These are phyloP conservation scores for Podaxis carcinomalis DNA, from an alignment of 768 basidiomycete species.

Conservation along the genomic window DNA sequence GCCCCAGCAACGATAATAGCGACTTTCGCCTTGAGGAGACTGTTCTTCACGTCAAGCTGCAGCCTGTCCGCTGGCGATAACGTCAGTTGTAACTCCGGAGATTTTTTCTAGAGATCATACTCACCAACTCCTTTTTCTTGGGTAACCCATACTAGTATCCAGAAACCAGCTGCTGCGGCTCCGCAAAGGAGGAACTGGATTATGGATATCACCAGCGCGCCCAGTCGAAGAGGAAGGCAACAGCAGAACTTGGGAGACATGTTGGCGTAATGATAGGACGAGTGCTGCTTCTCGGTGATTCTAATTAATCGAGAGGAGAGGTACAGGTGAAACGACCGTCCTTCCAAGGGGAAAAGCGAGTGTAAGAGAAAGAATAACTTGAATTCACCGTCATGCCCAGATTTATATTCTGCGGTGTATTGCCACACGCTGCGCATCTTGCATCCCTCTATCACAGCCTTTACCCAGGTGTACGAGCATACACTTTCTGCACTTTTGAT, in stretches of 20 bases:
- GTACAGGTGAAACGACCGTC: too few relatives aligned
- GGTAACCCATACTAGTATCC: slow-evolving; percentile 24
- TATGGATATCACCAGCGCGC: slow-evolving; percentile 35
- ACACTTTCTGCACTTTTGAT: too few relatives aligned
- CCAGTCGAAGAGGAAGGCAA: slow-evolving; percentile 40
- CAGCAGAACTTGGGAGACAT: slow-evolving; percentile 40
- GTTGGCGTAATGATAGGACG: neutral
- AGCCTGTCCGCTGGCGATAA: slow-evolving; percentile 20
- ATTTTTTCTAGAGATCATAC: neutral
- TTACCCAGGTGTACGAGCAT: neutral
- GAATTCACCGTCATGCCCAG: neutral
- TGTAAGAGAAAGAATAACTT: neutral
- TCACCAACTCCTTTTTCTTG: slow-evolving; percentile 15
- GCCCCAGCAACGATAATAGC: slow-evolving; percentile 27
- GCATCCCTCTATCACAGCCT: neutral
- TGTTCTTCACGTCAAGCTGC: slow-evolving; percentile 19
- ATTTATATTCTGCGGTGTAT: neutral
- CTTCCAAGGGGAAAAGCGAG: neutral
- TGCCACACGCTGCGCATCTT: neutral
- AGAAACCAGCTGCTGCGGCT: slow-evolving; percentile 26
- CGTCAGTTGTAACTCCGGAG: neutral
- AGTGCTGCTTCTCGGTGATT: neutral
- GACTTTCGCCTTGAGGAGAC: slow-evolving; percentile 6
- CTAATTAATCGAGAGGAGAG: neutral
- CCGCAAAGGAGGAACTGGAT: slow-evolving; percentile 34